Conservation (phyloP, 2,329 filamentous ascomycete species). For the Raffaelea albimanens region DNA sequence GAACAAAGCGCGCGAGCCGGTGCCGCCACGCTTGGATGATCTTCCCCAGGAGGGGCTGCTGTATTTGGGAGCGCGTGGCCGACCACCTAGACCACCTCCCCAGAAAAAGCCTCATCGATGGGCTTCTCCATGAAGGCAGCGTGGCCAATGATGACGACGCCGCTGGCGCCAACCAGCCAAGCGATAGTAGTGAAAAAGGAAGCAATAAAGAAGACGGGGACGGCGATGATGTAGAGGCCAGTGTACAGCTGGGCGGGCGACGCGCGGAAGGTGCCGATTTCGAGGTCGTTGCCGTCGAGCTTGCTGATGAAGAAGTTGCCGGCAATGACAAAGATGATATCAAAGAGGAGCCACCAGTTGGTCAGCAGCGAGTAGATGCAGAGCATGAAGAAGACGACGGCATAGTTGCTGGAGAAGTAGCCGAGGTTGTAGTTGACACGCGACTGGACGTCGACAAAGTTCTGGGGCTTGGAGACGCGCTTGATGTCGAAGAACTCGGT, state of each 20-base stretch:
- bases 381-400: constrained; percentile 85
- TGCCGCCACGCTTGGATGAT: constrained; percentile 97
- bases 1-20: constrained; percentile 41
- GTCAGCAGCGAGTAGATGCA: constrained; percentile 91
- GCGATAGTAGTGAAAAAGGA: constrained; percentile 78
- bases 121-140: constrained; percentile 95
- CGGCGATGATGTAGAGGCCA: constrained; percentile 67
- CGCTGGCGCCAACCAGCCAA: constrained; percentile 93
- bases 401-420: constrained; percentile 98
- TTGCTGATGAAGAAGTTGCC: constrained; percentile 90
- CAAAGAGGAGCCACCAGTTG: constrained; percentile 78
- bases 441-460: constrained; percentile 80
- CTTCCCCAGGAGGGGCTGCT: constrained; percentile 97
- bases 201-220: constrained; percentile 77
- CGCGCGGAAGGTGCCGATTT: constrained; percentile 72
- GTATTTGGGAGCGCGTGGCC: constrained; percentile 95
- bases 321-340: constrained; percentile 76
- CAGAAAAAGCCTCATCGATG: constrained; percentile 99
- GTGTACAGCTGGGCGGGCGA: constrained; percentile 94
- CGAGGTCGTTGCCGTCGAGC: constrained; percentile 79
- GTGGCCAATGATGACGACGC: constrained; percentile 89
- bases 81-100: constrained; percentile 99
- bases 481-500: constrained; percentile 95
- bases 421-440: constrained; percentile 94
- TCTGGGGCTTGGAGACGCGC: constrained; percentile 85